Percentiles rank a stretch among this genome's conserved stretches.
phyloP scores from a whole-genome alignment of 2,329 filamentous ascomycete species.

The Talaromyces sp. region DNA sequence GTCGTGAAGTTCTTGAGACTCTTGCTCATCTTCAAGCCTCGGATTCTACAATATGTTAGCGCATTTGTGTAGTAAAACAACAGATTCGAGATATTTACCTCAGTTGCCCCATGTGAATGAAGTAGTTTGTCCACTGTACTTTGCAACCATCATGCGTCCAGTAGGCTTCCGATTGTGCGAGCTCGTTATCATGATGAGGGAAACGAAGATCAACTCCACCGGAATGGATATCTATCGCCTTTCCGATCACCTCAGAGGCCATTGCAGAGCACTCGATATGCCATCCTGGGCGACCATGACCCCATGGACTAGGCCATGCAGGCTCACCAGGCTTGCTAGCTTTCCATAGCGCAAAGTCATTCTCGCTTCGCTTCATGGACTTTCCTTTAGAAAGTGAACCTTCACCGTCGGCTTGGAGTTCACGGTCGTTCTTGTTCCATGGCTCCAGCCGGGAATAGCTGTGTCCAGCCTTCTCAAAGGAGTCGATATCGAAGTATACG shows the following conservation, averaged over 20 bases:
- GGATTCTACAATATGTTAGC: conserved; percentile 53
- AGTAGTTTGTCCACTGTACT: conserved; percentile 88
- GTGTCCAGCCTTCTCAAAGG: conserved; percentile 83
- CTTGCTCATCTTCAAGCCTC: conserved; percentile 94
- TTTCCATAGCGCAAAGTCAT: conserved; percentile 95
- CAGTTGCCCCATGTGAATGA: conserved; percentile 91
- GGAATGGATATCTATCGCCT: conserved; percentile 87
- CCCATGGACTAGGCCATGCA: conserved; percentile 86
- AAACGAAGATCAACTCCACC: conserved; percentile 90
- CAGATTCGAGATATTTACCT: conserved; percentile 30
- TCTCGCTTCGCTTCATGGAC: conserved; percentile 70
- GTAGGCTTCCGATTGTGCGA: conserved; percentile 87
- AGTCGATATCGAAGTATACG: conserved; percentile 89
- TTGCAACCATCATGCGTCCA: conserved; percentile 39
- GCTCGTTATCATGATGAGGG: conserved; percentile 90
- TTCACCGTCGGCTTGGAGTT: conserved; percentile 84
- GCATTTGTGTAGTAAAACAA: too few relatives aligned
- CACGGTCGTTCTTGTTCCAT: conserved; percentile 81
- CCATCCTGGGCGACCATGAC: conserved; percentile 86
- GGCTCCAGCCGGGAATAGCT: conserved; percentile 83
- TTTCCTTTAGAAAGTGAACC: conserved; percentile 69
- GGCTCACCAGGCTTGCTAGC: conserved; percentile 89
- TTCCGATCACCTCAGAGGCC: conserved; percentile 85
- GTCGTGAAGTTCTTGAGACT: conserved; percentile 95
- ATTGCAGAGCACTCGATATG: conserved; percentile 97